Percentiles rank a stretch among this genome's conserved stretches.
Conservation (phyloP, 805 yeast genomes). For the Lipomyces orientalis region DNA sequence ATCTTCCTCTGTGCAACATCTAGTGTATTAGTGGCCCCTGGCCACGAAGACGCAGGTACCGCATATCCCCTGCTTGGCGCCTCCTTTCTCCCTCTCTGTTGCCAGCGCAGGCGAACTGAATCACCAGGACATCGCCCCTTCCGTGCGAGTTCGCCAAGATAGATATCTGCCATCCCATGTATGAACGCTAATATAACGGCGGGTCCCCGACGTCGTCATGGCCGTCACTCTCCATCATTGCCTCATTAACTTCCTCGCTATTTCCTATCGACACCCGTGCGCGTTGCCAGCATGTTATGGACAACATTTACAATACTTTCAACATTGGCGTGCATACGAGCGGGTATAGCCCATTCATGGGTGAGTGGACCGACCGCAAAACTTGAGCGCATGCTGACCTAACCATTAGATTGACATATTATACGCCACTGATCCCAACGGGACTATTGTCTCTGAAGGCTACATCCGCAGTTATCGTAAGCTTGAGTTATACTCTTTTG, state of each 20-base stretch:
- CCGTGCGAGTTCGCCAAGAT: neutral
- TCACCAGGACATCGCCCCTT: neutral
- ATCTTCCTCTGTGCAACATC: neutral
- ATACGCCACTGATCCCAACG: constrained; percentile 27
- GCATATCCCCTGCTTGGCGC: neutral
- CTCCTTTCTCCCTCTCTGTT: neutral
- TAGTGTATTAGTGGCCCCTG: too few relatives aligned
- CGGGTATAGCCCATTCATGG: constrained; percentile 32
- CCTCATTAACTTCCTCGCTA: neutral
- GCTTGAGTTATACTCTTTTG: neutral
- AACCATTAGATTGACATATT: constrained; percentile 23
- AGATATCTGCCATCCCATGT: neutral
- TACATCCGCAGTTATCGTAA: constrained; percentile 33
- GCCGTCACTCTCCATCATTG: neutral
- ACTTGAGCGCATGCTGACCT: too few relatives aligned
- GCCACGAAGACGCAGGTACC: neutral
- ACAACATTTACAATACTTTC: neutral
- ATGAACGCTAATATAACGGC: neutral
- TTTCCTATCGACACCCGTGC: neutral
- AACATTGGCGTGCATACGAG: neutral
- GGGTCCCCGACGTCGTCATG: neutral
- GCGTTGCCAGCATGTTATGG: neutral
- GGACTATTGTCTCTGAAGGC: constrained; percentile 31
- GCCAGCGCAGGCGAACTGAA: neutral
- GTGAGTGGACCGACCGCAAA: neutral